phyloP scores from a whole-genome alignment of 768 basidiomycete genomes.

The Termitomyces sp. region DNA sequence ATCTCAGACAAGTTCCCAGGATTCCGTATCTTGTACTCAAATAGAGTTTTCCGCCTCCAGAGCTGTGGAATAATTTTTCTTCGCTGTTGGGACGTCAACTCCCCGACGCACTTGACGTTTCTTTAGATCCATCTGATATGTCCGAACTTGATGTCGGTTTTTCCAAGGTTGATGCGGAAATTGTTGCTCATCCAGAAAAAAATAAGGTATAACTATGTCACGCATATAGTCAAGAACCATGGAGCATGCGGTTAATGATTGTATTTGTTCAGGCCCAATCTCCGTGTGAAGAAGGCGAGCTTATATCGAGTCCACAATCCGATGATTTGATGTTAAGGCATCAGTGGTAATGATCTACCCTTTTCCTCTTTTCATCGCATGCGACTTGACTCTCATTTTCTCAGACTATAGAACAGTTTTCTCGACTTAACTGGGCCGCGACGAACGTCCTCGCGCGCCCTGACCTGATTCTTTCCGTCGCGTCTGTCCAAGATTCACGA shows the following conservation, averaged over 20 bases:
- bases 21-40: not conserved
- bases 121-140: conserved; percentile 5
- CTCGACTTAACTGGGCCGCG: not conserved
- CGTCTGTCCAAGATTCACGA: not conserved
- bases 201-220: conserved; percentile 3
- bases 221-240: not conserved
- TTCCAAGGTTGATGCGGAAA: not conserved
- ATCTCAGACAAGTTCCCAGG: not conserved
- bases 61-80: conserved; percentile 18
- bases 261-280: not conserved
- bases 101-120: conserved; percentile 21
- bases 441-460: not conserved
- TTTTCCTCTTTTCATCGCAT: not conserved
- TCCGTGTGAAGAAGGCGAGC: not conserved
- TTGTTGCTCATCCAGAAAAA: not conserved
- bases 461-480: too few species aligned
- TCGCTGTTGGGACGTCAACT: conserved; percentile 20
- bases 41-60: not conserved
- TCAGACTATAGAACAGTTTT: not conserved
- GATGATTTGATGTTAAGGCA: not conserved
- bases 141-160: not conserved
- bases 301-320: not conserved
- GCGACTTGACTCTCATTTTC: not conserved
- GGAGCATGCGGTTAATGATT: not conserved
- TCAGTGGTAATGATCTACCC: not conserved